Evolutionary conservation across 345 rosid species (phyloP).

Genomic region (Murraya paniculata): DNA sequence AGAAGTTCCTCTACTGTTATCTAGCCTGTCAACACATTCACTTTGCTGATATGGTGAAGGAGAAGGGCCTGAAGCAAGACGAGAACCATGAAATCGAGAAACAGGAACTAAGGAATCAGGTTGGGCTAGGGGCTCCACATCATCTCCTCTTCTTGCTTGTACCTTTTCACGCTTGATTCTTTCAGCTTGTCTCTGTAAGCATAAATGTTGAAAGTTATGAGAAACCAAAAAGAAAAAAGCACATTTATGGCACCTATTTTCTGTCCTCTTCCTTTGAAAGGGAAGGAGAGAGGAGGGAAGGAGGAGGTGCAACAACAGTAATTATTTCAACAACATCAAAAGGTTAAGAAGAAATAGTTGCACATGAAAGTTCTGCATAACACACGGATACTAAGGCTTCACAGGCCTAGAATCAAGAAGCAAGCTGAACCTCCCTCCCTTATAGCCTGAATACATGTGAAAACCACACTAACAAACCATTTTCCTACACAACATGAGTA

Average conservation of each 20-base stretch:
- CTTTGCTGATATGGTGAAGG: conserved; percentile 71
- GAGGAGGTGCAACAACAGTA: too few relatives aligned
- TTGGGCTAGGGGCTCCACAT: conserved; percentile 47
- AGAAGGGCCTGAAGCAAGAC: conserved; percentile 83
- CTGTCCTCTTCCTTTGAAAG: neutral
- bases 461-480: neutral
- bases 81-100: conserved; percentile 69
- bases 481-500: neutral
- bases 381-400: neutral
- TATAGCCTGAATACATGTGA: neutral
- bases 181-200: conserved; percentile 69
- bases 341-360: neutral
- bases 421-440: neutral
- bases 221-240: neutral
- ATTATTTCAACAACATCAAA: neutral
- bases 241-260: neutral
- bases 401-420: neutral
- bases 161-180: conserved; percentile 64
- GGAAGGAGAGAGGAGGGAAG: neutral
- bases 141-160: conserved; percentile 58
- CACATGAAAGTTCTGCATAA: neutral
- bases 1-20: conserved; percentile 30
- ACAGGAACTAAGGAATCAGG: conserved; percentile 73
- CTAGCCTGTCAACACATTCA: conserved; percentile 2
- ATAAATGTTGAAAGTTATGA: neutral